A percentile compares a stretch with the other conserved stretches of the same genome.
Conservation (phyloP, 345 rosid genomes). For the Cardamine resedifolia region DNA sequence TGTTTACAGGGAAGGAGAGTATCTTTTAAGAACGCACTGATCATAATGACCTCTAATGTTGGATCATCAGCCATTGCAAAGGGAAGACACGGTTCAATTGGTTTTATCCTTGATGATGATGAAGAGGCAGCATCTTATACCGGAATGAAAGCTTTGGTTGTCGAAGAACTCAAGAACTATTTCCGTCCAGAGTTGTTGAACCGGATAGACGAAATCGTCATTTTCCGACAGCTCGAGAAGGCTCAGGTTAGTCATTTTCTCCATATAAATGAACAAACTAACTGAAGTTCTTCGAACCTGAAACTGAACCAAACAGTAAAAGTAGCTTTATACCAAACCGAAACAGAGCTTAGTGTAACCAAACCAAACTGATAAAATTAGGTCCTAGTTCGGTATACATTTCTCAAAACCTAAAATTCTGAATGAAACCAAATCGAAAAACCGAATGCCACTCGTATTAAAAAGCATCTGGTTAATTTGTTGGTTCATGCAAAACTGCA, state of each 20-base stretch:
- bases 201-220: constrained; percentile 93
- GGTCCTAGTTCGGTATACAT: too few relatives aligned
- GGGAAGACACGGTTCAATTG: constrained; percentile 72
- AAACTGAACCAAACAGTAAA: constrained; percentile 1
- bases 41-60: constrained; percentile 95
- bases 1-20: constrained; percentile 81
- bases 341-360: background rate
- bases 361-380: too few relatives aligned
- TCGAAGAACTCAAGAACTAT: constrained; percentile 81
- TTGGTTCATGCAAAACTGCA: background rate
- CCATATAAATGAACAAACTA: background rate
- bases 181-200: constrained; percentile 97
- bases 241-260: constrained; percentile 66
- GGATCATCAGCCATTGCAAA: constrained; percentile 88
- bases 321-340: background rate
- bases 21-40: constrained; percentile 87
- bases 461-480: background rate
- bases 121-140: constrained; percentile 59
- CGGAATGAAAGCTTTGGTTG: constrained; percentile 74
- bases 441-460: background rate
- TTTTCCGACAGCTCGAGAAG: constrained; percentile 78
- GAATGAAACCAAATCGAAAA: too few relatives aligned
- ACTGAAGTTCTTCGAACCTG: background rate
- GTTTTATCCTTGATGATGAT: constrained; percentile 58
- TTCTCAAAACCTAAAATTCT: too few relatives aligned